Base-by-base conservation (phyloP, 2,329 filamentous ascomycete genomes). In the Fusarium sp. region DNA sequence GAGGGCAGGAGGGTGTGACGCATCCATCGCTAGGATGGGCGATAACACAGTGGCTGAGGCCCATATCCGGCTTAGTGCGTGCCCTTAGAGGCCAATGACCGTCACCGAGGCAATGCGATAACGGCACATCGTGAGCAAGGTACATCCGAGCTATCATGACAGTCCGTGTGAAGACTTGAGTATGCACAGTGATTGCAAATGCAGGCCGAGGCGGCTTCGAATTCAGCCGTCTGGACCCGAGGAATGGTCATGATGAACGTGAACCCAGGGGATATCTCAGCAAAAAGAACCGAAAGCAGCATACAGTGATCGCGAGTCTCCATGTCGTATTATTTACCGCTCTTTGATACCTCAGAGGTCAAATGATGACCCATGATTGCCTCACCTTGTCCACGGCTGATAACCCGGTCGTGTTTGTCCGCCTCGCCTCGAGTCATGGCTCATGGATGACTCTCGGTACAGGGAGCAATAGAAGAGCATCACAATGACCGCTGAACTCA, bases 21-120 rank as follows among this genome's bases (percentile, higher is more conserved):
- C 77, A 78, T 77, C 71, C 75, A 77, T 71, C 61, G 42, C 70
- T 71, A 69, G 71, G 71, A 75, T 62, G 64, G 65, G 67, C 67
- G 75, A 77, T 77, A 77, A 75, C 71, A 76, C 67, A 68, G 76
- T 73, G 71, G 71, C 72, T 73, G 71, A 70, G 66, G 18, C 15
- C 70, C 71, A 20, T 51, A 68, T 51, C 16, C 10, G 62, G 74
- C 23, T 64, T 75, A 75, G 74, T 53, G 55, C 18, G 0, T 0
- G 11, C 28, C 11, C 49, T 28, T 45, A 44, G 58, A 50, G 57
- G 46, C 71, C 71, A 77, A 73, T 74, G 62, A 62, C 55, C 63
- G 76, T 77, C 74, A 63, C 76, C 73, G 60, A 70, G 74, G 71
- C 76, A 74, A 78, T 78, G 72, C 76, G 76, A 78, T 77, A 77